Evolutionary conservation across 345 rosid species (phyloP), one percentile per base, ranked within the genome.

Genomic region (Ceriops tagal): DNA sequence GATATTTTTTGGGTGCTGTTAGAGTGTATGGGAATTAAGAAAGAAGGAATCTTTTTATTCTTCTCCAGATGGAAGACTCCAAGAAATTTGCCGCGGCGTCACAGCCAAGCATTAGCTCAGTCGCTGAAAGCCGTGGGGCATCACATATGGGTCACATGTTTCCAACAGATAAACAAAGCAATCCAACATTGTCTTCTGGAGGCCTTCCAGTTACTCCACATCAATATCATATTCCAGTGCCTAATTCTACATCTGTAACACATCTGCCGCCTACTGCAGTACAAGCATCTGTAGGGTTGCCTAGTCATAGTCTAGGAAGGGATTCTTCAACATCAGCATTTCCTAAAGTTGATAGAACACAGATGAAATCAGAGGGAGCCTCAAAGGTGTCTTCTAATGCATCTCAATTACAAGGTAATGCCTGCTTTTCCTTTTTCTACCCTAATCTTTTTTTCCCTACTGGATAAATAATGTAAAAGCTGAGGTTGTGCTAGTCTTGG

Each of bases 11-110:
- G 69, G 32, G 9, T 62, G 27, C n/a, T 66, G 5, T 28, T 53
- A 20, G 53, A 53, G 49, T n/a, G 24, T 58, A 3, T 47, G 11
- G 34, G 64, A 26, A 43, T 32, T 24, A 20, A 65, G 18, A 13
- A 55, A 16, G 39, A 28, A 64, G 61, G 60, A 22, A 67, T 20
- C 62, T 59, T 57, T 75, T 72, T 10, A 26, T 80, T 66, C 60
- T 68, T 70, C 20, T 69, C 68, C 75, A 92, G 99, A 89, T 89
- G 88, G 96, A 88, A 84, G 97, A 87, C 55, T 74, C 89, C 56
- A 86, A 79, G 66, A 82, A 82, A 79, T 76, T 78, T 26, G 37
- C 72, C 22, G 57, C 84, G 16, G 79, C 86, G 69, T 58, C 78
- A 47, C 92, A 83, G 71, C 78, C 77, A 61, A 83, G 75, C 66